Evolutionary conservation across 2,329 filamentous ascomycete species (phyloP).

Genomic region (Neonectria coccinea): DNA sequence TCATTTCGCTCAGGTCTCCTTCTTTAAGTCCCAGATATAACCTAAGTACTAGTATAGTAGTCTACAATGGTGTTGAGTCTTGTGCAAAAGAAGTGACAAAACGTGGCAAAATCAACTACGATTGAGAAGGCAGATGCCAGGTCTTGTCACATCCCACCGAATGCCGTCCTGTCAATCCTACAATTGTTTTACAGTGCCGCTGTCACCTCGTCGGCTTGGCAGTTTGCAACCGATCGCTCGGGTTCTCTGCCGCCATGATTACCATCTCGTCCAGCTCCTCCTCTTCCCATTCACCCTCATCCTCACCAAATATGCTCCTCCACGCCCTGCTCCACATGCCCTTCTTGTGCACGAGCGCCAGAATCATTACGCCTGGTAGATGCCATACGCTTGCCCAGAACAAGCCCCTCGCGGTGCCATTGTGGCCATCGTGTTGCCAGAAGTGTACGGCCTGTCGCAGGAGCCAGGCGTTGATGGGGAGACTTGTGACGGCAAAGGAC

Average conservation of each 20-base stretch:
- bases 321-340: slow-evolving; percentile 89
- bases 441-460: slow-evolving; percentile 82
- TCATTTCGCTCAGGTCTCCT: not conserved
- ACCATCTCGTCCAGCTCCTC: slow-evolving; percentile 62
- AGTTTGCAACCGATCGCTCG: slow-evolving; percentile 32
- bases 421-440: slow-evolving; percentile 81
- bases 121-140: slow-evolving; percentile 12
- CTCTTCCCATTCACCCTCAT: slow-evolving; percentile 68
- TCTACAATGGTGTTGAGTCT: slow-evolving; percentile 36
- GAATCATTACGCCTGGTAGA: slow-evolving; percentile 86
- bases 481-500: slow-evolving; percentile 84
- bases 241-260: slow-evolving; percentile 49
- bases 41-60: slow-evolving; percentile 20
- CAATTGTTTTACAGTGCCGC: slow-evolving; percentile 42
- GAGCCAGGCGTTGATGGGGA: slow-evolving; percentile 88
- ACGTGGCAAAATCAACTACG: slow-evolving; percentile 16
- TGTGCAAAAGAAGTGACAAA: slow-evolving; percentile 15
- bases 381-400: slow-evolving; percentile 99
- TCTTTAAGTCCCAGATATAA: slow-evolving; percentile 5
- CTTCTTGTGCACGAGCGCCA: slow-evolving; percentile 93
- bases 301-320: slow-evolving; percentile 72
- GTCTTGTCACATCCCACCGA: slow-evolving; percentile 9
- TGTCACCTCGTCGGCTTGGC: slow-evolving; percentile 35
- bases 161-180: slow-evolving; percentile 36
- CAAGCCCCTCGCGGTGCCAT: slow-evolving; percentile 82